A percentile compares a stretch with the other conserved stretches of the same genome.
Conservation (phyloP, 1,284 basidiomycete species). For the Apiotrichum domesticum region DNA sequence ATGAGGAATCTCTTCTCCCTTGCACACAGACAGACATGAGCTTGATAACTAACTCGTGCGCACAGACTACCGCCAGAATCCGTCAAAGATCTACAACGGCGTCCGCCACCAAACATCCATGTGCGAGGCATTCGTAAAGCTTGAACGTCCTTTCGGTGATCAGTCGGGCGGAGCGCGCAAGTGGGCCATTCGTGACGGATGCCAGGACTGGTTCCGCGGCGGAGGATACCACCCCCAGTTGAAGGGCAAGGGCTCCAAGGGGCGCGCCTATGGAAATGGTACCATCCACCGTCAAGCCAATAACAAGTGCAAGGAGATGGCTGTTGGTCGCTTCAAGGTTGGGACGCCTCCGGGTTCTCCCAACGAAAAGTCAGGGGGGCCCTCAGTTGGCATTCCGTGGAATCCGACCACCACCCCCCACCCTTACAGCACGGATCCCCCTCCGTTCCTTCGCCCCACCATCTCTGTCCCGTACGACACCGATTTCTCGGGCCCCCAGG, state of each 20-base stretch:
- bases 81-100: constrained; percentile 48
- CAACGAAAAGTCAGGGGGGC: not conserved
- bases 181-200: constrained; percentile 46
- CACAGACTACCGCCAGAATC: constrained; percentile 45
- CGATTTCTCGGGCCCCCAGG: no score
- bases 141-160: constrained; percentile 44
- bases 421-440: constrained; percentile 1
- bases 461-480: no score
- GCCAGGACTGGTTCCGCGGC: constrained; percentile 39
- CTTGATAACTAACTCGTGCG: not conserved
- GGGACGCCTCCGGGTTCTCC: not conserved
- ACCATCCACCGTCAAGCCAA: constrained; percentile 22
- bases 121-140: constrained; percentile 46
- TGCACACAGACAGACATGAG: not conserved
- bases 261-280: no score
- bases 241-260: not conserved
- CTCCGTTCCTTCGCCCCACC: not conserved
- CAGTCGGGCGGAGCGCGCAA: constrained; percentile 44
- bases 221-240: constrained; percentile 36
- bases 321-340: constrained; percentile 21
- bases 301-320: constrained; percentile 30
- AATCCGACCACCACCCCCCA: constrained; percentile 8
- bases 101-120: constrained; percentile 47
- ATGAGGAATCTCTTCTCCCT: no score
- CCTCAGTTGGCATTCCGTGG: constrained; percentile 13